Percentiles rank a stretch among this genome's conserved stretches.
Evolutionary conservation across 169 alveolate genomes (phyloP).

Genomic region (Plasmodium gaboni): DNA sequence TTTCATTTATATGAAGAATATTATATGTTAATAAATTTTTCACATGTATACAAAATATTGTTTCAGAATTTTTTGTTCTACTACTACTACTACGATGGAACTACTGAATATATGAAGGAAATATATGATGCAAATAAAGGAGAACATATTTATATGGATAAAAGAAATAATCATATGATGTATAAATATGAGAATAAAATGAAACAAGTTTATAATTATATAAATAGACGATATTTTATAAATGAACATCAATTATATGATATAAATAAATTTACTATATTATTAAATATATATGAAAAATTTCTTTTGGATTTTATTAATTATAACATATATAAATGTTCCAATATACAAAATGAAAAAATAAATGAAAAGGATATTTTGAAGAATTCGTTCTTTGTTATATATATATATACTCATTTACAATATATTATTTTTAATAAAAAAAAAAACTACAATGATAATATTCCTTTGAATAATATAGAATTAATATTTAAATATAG

Average conservation of each 20-base stretch:
- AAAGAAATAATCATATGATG: background rate
- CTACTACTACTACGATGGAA: background rate
- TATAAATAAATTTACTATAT: conserved; percentile 31
- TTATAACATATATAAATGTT: conserved; percentile 9
- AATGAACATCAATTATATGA: conserved; percentile 17
- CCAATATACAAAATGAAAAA: background rate
- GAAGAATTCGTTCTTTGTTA: background rate
- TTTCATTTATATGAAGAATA: conserved; percentile 37
- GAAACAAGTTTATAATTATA: conserved; percentile 9
- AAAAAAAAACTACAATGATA: background rate
- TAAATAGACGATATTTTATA: conserved; percentile 39
- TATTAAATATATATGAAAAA: conserved; percentile 40
- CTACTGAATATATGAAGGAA: background rate
- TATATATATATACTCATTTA: conserved; percentile 20
- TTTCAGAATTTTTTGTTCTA: conserved; percentile 16
- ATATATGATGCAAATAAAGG: no score
- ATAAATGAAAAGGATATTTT: background rate
- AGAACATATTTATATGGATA: background rate
- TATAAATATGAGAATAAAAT: conserved; percentile 22
- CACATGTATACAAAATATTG: conserved; percentile 9
- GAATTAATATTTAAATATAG: conserved; percentile 25
- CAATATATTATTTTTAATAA: conserved; percentile 3
- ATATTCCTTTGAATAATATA: background rate
- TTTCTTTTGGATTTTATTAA: conserved; percentile 11
- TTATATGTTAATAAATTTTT: conserved; percentile 12